Conservation (phyloP, 2,329 filamentous ascomycete species). For the Fusarium sp. region DNA sequence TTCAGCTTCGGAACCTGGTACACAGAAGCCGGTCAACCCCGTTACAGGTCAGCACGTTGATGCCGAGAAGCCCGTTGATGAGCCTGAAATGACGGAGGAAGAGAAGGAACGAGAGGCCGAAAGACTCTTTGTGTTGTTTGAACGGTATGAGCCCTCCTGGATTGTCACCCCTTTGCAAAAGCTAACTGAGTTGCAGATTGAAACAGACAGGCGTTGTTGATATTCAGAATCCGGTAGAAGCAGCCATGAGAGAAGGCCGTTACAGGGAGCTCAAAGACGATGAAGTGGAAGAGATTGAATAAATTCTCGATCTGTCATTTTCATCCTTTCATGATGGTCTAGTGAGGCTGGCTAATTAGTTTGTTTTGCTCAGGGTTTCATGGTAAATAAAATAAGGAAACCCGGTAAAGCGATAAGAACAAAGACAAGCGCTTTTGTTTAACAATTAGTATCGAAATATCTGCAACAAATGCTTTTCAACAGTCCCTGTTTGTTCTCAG, state of each 20-base stretch:
- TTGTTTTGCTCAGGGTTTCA: not conserved
- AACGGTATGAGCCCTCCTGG: slow-evolving; percentile 66
- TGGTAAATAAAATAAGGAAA: not conserved
- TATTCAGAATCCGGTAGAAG: slow-evolving; percentile 81
- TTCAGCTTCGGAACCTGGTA: slow-evolving; percentile 64
- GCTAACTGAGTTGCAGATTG: slow-evolving; percentile 57
- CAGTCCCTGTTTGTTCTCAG: not conserved
- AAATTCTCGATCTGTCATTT: not conserved
- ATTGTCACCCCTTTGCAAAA: not conserved
- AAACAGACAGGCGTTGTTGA: slow-evolving; percentile 80
- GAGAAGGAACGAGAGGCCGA: slow-evolving; percentile 95
- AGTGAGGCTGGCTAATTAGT: not conserved
- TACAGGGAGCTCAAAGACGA: slow-evolving; percentile 75
- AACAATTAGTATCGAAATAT: not conserved
- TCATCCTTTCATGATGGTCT: not conserved
- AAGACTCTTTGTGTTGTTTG: slow-evolving; percentile 88
- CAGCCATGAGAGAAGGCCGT: slow-evolving; percentile 74
- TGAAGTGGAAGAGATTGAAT: slow-evolving; percentile 57
- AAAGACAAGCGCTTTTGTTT: slow-evolving; percentile 5
- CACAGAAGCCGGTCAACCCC: slow-evolving; percentile 72
- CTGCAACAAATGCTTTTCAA: not conserved
- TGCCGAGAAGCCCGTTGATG: slow-evolving; percentile 67
- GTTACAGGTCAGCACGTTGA: slow-evolving; percentile 87
- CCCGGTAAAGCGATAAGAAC: not conserved
- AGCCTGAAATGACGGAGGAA: slow-evolving; percentile 84